phyloP scores from a whole-genome alignment of 1,284 basidiomycete genomes.

The Boletellus deceptivus region DNA sequence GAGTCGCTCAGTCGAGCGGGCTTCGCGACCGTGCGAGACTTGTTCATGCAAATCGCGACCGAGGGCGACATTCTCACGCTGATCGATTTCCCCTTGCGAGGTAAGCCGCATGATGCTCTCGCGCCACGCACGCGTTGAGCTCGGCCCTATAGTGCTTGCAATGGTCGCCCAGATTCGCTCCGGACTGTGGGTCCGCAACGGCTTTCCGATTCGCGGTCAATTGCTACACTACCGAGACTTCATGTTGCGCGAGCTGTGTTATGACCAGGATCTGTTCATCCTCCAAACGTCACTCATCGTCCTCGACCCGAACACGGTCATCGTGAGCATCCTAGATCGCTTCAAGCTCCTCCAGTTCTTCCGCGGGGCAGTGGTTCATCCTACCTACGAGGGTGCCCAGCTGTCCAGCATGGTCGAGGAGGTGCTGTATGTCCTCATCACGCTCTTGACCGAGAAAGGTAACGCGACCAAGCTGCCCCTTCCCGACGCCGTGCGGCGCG shows the following conservation, averaged over 20 bases:
- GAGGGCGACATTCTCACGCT: constrained; percentile 67
- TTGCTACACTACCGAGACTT: constrained; percentile 97
- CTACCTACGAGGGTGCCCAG: constrained; percentile 69
- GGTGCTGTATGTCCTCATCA: constrained; percentile 84
- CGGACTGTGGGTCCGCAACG: constrained; percentile 97
- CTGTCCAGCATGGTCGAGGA: constrained; percentile 90
- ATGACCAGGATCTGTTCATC: constrained; percentile 95
- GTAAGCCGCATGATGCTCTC: constrained; percentile 41
- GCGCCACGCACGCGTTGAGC: not conserved
- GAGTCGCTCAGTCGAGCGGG: constrained; percentile 53
- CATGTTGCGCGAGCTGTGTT: constrained; percentile 92
- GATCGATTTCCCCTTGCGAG: constrained; percentile 84
- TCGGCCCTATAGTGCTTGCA: constrained; percentile 59
- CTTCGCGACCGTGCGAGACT: constrained; percentile 53
- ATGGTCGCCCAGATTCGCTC: constrained; percentile 95
- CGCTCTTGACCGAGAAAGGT: constrained; percentile 82
- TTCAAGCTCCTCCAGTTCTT: constrained; percentile 85
- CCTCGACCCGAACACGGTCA: constrained; percentile 76
- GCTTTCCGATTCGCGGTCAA: constrained; percentile 93
- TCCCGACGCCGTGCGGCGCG: constrained; percentile 69
- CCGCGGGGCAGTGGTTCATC: constrained; percentile 54
- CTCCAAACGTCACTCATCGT: constrained; percentile 83
- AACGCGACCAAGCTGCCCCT: constrained; percentile 73
- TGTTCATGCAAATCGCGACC: constrained; percentile 58
- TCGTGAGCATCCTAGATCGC: constrained; percentile 87